Evolutionary conservation across 805 yeast species (phyloP), one percentile per base, ranked within the genome.

Genomic region (Saturnispora dispora): DNA sequence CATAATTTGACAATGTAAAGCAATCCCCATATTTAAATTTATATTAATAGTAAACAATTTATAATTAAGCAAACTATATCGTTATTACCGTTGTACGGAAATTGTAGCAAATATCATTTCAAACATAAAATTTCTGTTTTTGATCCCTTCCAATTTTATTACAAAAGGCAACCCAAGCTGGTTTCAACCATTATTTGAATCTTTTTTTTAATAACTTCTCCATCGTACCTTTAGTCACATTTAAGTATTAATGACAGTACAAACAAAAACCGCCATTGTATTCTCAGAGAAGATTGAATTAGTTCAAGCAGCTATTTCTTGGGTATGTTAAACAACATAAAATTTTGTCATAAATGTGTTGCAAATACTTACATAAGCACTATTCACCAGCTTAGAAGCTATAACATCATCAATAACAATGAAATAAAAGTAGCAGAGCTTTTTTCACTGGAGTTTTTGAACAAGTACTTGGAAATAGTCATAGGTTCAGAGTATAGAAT

Each of bases 241-340:
- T 8, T 13, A 40, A 40, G 27, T 40, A 18, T 15, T 15, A 40
- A 40, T 40, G 44, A 40, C 44, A 40, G 22, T 40, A 40, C 28
- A 40, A 40, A 23, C 44, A 17, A 40, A 23, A 40, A 23, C 44
- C 3, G 30, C 44, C 7, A 46, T 50, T 45, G 50, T 46, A 10
- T 40, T 46, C 10, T 42, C 43, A 27, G 23, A 32, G n/a, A 50
- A 50, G 18, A 27, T 50, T 25, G 42, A 33, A 18, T 17, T 50
- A n/a, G 37, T 52, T 15, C 51, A 47, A 8, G 47, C 54, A 9
- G 42, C 52, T 23, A 46, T 52, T 35, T 42, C 45, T 35, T 52
- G 50, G 52, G 55, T 53, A 49, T 42, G 48, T 18, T 33, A 17
- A 15, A 30, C 27, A 33, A 36, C 11, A 33, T 22, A 32, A 17